Percentiles rank a stretch among this genome's conserved stretches.
phyloP scores from a whole-genome alignment of 306 rosid species.

The Crotalaria pallida region DNA sequence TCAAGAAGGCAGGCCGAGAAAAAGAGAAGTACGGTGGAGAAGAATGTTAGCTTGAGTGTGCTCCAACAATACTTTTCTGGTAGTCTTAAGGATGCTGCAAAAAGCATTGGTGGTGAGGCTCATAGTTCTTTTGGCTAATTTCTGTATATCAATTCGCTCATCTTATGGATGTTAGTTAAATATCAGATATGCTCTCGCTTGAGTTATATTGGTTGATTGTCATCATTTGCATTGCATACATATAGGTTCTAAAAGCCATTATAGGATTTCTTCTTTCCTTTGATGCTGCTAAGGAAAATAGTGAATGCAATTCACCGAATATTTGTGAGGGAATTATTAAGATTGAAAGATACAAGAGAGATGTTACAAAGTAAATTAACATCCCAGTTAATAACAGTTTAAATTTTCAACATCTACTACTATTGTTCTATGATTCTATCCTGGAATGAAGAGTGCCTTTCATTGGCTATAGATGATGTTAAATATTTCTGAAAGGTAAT shows the following conservation, averaged over 20 bases:
- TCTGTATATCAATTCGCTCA: neutral
- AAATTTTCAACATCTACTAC: neutral
- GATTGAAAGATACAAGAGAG: neutral
- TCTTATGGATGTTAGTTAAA: neutral
- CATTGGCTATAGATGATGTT: neutral
- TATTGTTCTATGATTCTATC: neutral
- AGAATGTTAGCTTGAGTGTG: conserved; percentile 83
- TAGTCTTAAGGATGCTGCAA: conserved; percentile 96
- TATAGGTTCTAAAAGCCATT: neutral
- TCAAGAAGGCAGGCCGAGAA: conserved; percentile 67
- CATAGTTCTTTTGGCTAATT: neutral
- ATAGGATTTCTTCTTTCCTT: neutral
- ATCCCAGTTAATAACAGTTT: neutral
- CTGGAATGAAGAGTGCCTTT: neutral
- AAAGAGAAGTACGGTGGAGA: conserved; percentile 69
- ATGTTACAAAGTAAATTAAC: neutral
- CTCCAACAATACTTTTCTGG: conserved; percentile 94
- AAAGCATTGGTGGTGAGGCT: conserved; percentile 84
- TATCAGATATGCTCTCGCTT: neutral
- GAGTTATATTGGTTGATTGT: conserved; percentile 1
- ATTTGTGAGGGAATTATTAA: neutral
- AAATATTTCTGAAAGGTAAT: neutral
- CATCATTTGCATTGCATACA: neutral
- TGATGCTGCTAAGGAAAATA: neutral
- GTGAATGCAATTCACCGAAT: neutral